phyloP scores from a whole-genome alignment of 23 red algal species.

The Chondrus crispus region DNA sequence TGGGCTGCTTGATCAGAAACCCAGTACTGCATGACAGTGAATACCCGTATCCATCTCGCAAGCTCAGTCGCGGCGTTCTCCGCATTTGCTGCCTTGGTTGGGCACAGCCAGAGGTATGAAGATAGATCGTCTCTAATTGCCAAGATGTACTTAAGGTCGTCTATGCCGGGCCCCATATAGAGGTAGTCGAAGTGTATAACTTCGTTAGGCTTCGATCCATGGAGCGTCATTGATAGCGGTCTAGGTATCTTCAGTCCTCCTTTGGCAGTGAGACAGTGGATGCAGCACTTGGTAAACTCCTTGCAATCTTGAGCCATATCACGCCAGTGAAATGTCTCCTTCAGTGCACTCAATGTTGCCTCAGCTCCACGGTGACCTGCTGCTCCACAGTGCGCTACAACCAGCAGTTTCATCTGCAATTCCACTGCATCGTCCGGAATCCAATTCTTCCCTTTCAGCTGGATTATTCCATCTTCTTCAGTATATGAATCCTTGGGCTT shows the following conservation, averaged over 20 bases:
- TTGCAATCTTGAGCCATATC: not conserved
- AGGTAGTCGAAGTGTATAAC: slow-evolving; percentile 37
- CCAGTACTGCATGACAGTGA: not conserved
- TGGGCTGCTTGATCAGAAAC: slow-evolving; percentile 5
- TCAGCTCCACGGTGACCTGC: slow-evolving; percentile 4
- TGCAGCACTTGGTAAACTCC: not conserved
- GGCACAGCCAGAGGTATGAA: not conserved
- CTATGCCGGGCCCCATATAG: slow-evolving; percentile 19
- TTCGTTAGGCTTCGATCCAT: slow-evolving; percentile 1
- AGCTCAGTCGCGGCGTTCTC: not conserved
- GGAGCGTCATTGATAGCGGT: not conserved
- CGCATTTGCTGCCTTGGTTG: not conserved
- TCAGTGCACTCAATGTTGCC: not conserved
- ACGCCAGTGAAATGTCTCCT: not conserved
- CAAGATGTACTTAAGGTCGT: not conserved
- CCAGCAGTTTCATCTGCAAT: not conserved
- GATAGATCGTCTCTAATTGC: slow-evolving; percentile 13
- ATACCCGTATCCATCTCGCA: slow-evolving; percentile 19
- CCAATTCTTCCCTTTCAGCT: not conserved
- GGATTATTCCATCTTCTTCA: not conserved
- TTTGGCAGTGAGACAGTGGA: not conserved
- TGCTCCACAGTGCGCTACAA: slow-evolving; percentile 1
- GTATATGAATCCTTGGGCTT: not conserved
- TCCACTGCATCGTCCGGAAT: not conserved
- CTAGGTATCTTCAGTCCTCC: not conserved